These are phyloP conservation scores for Fomitopsis schrenkii DNA, from an alignment of 1,284 basidiomycete genomes.

Conservation along the genomic window DNA sequence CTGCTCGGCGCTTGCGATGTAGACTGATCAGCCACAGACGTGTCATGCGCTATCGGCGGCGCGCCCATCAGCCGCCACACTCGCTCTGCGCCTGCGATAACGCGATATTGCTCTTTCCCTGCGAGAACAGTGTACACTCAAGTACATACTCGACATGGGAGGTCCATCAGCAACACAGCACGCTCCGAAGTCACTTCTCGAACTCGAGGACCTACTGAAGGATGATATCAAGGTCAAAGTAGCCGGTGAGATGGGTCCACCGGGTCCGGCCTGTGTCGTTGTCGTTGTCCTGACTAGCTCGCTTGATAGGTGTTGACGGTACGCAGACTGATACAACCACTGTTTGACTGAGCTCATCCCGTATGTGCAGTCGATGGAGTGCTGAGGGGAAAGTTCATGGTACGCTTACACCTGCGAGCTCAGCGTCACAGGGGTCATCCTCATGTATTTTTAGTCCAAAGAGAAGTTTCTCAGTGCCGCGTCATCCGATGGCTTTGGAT, in stretches of 20 bases:
- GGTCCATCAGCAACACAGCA: conserved; percentile 24
- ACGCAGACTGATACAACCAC: neutral
- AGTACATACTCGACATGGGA: neutral
- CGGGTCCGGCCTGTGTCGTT: neutral
- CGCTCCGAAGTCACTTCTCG: conserved; percentile 54
- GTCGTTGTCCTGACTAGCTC: neutral
- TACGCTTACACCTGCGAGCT: conserved; percentile 24
- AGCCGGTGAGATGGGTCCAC: conserved; percentile 56
- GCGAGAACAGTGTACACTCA: neutral
- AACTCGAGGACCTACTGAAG: conserved; percentile 54
- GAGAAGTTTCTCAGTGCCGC: conserved; percentile 87
- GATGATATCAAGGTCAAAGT: conserved; percentile 88
- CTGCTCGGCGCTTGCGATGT: neutral
- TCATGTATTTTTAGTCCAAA: conserved; percentile 56
- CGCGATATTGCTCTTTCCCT: neutral
- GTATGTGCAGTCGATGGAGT: conserved; percentile 78
- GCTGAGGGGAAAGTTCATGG: conserved; percentile 92
- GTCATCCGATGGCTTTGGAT: conserved; percentile 84
- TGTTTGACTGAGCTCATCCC: conserved; percentile 3
- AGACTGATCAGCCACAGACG: neutral
- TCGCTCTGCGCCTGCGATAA: neutral
- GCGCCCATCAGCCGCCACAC: neutral
- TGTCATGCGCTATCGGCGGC: neutral
- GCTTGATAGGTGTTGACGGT: conserved; percentile 64
- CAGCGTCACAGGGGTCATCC: neutral